Conservation (phyloP, 345 rosid genomes). For the Salix suchowensis region DNA sequence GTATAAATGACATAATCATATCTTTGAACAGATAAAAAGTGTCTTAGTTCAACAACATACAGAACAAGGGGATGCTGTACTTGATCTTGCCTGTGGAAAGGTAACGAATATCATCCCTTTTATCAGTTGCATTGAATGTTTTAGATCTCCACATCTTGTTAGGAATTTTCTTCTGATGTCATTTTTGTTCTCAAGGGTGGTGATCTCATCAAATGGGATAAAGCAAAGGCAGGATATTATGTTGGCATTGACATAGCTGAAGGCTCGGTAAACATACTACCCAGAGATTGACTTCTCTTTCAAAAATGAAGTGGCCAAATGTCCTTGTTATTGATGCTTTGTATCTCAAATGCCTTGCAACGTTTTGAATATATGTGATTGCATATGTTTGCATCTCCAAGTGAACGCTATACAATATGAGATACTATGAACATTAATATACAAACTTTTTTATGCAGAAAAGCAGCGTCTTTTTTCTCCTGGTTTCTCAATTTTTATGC, state of each 20-base stretch:
- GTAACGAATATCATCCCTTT: constrained; percentile 23
- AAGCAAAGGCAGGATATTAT: constrained; percentile 84
- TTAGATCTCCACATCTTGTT: background rate
- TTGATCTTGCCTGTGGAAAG: constrained; percentile 98
- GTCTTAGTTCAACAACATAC: constrained; percentile 91
- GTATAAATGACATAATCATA: background rate
- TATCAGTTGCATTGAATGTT: background rate
- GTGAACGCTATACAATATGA: background rate
- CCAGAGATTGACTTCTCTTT: background rate
- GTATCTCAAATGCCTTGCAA: too few species aligned
- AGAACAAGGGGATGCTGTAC: constrained; percentile 81
- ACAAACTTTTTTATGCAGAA: background rate
- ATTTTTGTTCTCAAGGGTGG: constrained; percentile 58
- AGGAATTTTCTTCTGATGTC: background rate
- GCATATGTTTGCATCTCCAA: background rate
- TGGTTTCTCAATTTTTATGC: background rate
- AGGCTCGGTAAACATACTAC: constrained; percentile 68
- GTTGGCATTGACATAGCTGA: constrained; percentile 96
- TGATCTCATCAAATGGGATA: constrained; percentile 98
- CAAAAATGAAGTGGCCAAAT: background rate
- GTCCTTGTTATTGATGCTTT: background rate
- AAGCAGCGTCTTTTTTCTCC: background rate
- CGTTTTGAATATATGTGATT: background rate
- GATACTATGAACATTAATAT: background rate
- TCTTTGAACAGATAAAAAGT: constrained; percentile 74